Percentiles rank a stretch among this genome's conserved stretches.
These are phyloP conservation scores for Tephrocybe sp. DNA, from an alignment of 768 basidiomycete species.

Conservation along the genomic window DNA sequence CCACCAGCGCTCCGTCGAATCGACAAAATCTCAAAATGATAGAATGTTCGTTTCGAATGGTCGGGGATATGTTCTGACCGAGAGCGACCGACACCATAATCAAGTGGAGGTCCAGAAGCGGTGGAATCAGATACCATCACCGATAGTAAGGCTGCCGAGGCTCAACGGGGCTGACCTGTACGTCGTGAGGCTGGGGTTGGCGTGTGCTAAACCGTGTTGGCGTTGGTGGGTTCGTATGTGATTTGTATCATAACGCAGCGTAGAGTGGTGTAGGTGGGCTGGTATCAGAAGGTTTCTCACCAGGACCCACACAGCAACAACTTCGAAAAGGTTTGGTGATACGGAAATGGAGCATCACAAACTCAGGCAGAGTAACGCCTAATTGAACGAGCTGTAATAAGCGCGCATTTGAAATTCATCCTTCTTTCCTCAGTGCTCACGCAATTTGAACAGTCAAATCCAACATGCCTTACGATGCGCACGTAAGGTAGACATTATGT, in stretches of 20 bases:
- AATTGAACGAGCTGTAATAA: slow-evolving; percentile 18
- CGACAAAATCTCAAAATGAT: no score
- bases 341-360: slow-evolving; percentile 37
- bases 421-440: no score
- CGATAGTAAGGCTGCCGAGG: slow-evolving; percentile 26
- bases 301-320: slow-evolving; percentile 39
- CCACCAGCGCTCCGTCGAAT: neutral
- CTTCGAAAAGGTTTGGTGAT: slow-evolving; percentile 36
- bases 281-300: slow-evolving; percentile 58
- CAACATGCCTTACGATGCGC: neutral
- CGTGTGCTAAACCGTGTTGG: no score
- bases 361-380: slow-evolving; percentile 46
- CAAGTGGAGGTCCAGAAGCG: no score
- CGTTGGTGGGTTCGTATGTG: slow-evolving; percentile 30
- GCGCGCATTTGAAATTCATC: no score
- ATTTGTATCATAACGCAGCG: slow-evolving; percentile 27
- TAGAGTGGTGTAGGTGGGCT: slow-evolving; percentile 59
- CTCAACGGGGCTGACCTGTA: slow-evolving; percentile 57
- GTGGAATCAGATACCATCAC: no score
- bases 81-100: neutral
- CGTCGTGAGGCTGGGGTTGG: slow-evolving; percentile 51
- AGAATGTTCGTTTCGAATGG: neutral
- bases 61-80: neutral
- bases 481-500: neutral
- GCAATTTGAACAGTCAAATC: neutral